Evolutionary conservation across 2,329 filamentous ascomycete species (phyloP).

Genomic region (Alternaria solani): DNA sequence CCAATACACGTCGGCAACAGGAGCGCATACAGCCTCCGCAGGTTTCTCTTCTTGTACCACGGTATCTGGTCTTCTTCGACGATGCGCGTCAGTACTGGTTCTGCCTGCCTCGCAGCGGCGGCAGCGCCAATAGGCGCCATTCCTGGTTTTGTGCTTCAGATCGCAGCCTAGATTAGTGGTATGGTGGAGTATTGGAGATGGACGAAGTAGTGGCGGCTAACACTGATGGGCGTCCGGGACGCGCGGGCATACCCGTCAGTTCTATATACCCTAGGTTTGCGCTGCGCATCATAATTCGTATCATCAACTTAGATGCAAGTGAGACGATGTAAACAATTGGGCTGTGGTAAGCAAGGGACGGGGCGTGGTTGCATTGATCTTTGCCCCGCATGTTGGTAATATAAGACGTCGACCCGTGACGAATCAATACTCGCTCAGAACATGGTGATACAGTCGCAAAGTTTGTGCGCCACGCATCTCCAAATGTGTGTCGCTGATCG

Average conservation of each 20-base stretch:
- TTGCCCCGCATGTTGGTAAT: slow-evolving; percentile 20
- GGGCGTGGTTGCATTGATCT: slow-evolving; percentile 12
- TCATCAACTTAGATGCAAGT: slow-evolving; percentile 14
- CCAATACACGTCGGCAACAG: slow-evolving; percentile 46
- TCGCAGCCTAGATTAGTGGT: not conserved
- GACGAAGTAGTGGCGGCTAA: not conserved
- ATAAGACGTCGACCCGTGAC: not conserved
- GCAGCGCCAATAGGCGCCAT: slow-evolving; percentile 30
- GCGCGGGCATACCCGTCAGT: slow-evolving; percentile 7
- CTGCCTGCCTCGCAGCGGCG: slow-evolving; percentile 33
- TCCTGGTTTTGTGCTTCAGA: slow-evolving; percentile 1
- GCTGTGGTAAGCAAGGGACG: not conserved
- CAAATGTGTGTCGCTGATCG: not conserved
- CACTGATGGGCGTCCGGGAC: slow-evolving; percentile 5
- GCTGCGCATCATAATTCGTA: slow-evolving; percentile 7
- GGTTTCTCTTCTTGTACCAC: slow-evolving; percentile 52
- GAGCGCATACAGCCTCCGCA: slow-evolving; percentile 47
- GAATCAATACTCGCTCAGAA: not conserved
- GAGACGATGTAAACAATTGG: slow-evolving; percentile 7
- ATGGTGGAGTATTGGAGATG: not conserved
- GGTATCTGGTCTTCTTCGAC: slow-evolving; percentile 51
- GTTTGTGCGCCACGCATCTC: not conserved
- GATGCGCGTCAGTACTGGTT: slow-evolving; percentile 52
- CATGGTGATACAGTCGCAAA: not conserved
- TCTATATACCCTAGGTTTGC: slow-evolving; percentile 19